Base-by-base conservation (phyloP, 805 yeast genomes). In the Debaryomyces tyrocola region DNA sequence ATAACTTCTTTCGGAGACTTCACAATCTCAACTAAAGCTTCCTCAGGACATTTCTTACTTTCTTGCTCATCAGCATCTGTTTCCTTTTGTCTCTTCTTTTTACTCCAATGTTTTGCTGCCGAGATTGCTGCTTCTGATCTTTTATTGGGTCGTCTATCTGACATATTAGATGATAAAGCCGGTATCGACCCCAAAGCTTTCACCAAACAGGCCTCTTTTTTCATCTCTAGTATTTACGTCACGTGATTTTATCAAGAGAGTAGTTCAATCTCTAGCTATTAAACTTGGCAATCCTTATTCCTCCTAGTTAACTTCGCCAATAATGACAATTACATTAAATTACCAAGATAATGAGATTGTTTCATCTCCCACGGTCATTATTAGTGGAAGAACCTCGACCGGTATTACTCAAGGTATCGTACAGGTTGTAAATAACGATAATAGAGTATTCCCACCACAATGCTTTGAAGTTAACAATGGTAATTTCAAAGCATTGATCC, bases 401-500 rank as follows among this genome's bases (percentile, higher is more conserved):
- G 44, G 42, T 8, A 10, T 52, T 7, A 28, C 34, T 6, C 47
- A 44, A 4, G 77, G 77, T 0, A 48, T 66, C 2, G 51, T 73
- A 12, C 59, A 62, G 27, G 64, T 73, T 45, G 51, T 59, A 28
- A 67, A 70, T 44, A 68, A 70, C 52, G 51, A 54, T 9, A 64
- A 64, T 48, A 45, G 52, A 27, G 73, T 70, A 42, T 84, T 83
- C 50, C 96, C 97, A 0, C 79, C 89, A 0, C 84, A 82, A 55
- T 72, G 75, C 44, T 87, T 75, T 56, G 96, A 91, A 49, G 80
- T 90, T 6, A 80, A 82, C 44, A 45, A 41, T 15, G 84, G 85
- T 1, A 75, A 78, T 49, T 92, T 91, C 74, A 91, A 90, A 63
- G 87, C 88, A 0, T 58, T 87, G 14, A 73, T 87, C 2, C 86